Percentiles rank a stretch among this genome's conserved stretches.
phyloP scores from a whole-genome alignment of 1,139 yeast species.

The Pichia sp. region DNA sequence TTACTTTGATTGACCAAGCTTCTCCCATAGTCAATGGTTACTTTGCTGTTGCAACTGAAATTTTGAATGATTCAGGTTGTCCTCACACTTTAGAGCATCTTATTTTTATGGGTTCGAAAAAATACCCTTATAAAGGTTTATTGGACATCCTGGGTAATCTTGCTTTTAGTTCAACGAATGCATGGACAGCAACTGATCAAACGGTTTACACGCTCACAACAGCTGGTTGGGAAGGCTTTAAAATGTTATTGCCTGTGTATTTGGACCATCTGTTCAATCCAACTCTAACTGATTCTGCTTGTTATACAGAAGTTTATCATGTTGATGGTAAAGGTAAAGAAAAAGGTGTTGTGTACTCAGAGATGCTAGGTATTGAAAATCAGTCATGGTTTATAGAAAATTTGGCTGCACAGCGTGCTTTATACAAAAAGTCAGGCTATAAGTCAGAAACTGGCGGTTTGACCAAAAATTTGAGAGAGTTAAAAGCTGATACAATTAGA shows the following conservation, averaged over 20 bases:
- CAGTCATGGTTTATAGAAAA: slow-evolving; percentile 70
- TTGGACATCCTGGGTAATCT: slow-evolving; percentile 82
- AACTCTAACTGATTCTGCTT: slow-evolving; percentile 81
- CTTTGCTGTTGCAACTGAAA: slow-evolving; percentile 93
- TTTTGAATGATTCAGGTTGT: slow-evolving; percentile 76
- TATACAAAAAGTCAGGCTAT: slow-evolving; percentile 69
- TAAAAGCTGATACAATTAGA: slow-evolving; percentile 68
- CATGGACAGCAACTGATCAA: slow-evolving; percentile 96
- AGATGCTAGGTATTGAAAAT: slow-evolving; percentile 91
- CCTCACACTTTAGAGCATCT: slow-evolving; percentile 96
- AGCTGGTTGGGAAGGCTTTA: slow-evolving; percentile 97
- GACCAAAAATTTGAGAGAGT: slow-evolving; percentile 62
- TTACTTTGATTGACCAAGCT: slow-evolving; percentile 69
- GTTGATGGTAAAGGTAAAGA: slow-evolving; percentile 87
- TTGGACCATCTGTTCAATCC: slow-evolving; percentile 84
- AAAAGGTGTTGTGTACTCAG: slow-evolving; percentile 95
- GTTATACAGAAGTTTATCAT: slow-evolving; percentile 91
- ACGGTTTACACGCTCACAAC: slow-evolving; percentile 87
- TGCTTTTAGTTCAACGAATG: slow-evolving; percentile 83
- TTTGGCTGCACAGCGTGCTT: slow-evolving; percentile 51
- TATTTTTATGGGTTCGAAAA: slow-evolving; percentile 87
- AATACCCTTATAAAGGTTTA: slow-evolving; percentile 86
- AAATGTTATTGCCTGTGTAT: slow-evolving; percentile 74
- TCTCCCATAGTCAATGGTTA: slow-evolving; percentile 90
- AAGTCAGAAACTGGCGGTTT: slow-evolving; percentile 94